Evolutionary conservation across 306 rosid species (phyloP).

Genomic region (Herpetospermum pedunculosum): DNA sequence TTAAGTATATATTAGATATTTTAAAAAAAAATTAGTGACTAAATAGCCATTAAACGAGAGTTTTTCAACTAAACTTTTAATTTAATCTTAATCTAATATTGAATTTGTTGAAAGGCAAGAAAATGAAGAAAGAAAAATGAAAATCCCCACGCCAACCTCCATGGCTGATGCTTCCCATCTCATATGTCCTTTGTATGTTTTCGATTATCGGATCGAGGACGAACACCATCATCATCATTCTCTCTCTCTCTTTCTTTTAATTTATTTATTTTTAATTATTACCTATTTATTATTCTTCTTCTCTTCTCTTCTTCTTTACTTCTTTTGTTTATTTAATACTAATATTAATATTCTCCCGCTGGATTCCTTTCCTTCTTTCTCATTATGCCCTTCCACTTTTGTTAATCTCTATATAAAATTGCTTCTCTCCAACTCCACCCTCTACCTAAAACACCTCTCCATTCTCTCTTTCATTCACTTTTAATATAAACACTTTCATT

Average conservation of each 20-base stretch:
- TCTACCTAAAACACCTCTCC: background rate
- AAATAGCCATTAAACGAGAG: too few relatives aligned
- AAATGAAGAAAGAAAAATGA: background rate
- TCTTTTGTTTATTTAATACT: background rate
- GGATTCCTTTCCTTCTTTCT: background rate
- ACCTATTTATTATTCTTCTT: background rate
- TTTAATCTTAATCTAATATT: too few relatives aligned
- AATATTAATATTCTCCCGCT: background rate
- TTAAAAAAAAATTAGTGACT: too few relatives aligned
- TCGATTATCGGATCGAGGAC: conserved; percentile 13
- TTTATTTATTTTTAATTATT: background rate
- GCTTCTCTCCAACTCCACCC: background rate
- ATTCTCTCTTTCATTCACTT: background rate
- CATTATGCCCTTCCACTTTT: conserved; percentile 10
- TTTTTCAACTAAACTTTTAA: too few relatives aligned
- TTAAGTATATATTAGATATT: too few relatives aligned
- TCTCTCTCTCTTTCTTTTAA: background rate
- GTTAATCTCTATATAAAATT: background rate
- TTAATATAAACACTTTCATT: background rate
- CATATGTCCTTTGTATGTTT: conserved; percentile 8
- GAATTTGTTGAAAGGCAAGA: background rate
- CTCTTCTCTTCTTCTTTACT: background rate
- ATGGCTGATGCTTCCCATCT: conserved; percentile 8
- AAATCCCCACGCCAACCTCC: conserved; percentile 2
- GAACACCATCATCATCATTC: conserved; percentile 10